Conservation (phyloP, 2,329 filamentous ascomycete species). For the Alternaria ventricosa region DNA sequence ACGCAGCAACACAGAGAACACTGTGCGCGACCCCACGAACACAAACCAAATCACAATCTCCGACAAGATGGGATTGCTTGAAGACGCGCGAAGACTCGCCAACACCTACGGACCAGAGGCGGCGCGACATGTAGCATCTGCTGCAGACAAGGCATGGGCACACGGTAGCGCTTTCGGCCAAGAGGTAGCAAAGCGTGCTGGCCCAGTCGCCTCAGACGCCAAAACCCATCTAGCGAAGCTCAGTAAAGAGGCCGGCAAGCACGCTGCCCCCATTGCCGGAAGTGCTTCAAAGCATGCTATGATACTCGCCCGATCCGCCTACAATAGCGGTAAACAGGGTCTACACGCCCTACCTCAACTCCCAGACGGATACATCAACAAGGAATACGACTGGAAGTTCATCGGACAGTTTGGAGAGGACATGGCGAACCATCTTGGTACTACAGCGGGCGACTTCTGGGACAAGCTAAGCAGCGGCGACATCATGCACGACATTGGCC, state of each 20-base stretch:
- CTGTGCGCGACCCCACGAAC: background rate
- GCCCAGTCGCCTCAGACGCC: background rate
- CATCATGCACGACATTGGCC: background rate
- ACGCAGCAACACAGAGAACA: background rate
- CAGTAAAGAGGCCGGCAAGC: background rate
- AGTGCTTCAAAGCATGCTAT: background rate
- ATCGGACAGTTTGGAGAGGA: background rate
- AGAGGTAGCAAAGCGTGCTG: background rate
- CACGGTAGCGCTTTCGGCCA: background rate
- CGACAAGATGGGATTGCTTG: background rate
- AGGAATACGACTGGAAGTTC: background rate
- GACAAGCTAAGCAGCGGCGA: background rate
- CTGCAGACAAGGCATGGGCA: background rate
- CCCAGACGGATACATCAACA: background rate
- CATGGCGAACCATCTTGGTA: background rate
- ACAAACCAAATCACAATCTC: background rate
- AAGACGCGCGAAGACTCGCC: background rate
- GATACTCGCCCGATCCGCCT: background rate
- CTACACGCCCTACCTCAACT: background rate
- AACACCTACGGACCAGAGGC: background rate
- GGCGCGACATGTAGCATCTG: background rate
- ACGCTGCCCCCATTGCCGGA: background rate
- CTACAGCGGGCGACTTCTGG: background rate
- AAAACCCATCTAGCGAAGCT: background rate
- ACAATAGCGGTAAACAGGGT: background rate